Evolutionary conservation across 2,329 filamentous ascomycete species (phyloP).

Genomic region (Nemania sp.): DNA sequence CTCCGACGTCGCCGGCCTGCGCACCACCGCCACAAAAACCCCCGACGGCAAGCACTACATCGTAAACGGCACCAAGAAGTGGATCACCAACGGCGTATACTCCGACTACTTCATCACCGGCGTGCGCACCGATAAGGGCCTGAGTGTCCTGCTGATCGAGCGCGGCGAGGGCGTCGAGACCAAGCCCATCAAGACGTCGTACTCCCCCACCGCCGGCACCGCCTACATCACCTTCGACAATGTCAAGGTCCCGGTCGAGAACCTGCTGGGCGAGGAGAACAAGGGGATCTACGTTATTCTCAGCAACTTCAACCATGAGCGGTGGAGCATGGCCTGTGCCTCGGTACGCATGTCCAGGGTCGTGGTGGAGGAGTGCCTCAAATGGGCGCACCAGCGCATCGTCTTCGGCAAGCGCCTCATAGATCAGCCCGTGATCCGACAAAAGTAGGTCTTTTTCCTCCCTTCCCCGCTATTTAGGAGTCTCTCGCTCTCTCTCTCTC

Average conservation of each 20-base stretch:
- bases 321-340: slow-evolving; percentile 74
- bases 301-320: slow-evolving; percentile 87
- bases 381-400: slow-evolving; percentile 85
- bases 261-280: slow-evolving; percentile 80
- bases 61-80: slow-evolving; percentile 78
- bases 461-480: background rate
- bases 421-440: slow-evolving; percentile 79
- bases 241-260: slow-evolving; percentile 79
- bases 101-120: slow-evolving; percentile 83
- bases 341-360: slow-evolving; percentile 68
- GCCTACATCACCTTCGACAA: slow-evolving; percentile 83
- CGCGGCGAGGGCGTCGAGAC: slow-evolving; percentile 76
- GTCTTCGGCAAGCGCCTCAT: slow-evolving; percentile 84
- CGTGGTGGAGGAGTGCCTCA: slow-evolving; percentile 81
- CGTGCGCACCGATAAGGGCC: slow-evolving; percentile 77
- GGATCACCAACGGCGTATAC: slow-evolving; percentile 83
- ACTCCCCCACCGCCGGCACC: slow-evolving; percentile 78
- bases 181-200: slow-evolving; percentile 78
- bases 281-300: slow-evolving; percentile 85
- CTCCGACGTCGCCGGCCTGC: slow-evolving; percentile 77
- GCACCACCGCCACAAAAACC: slow-evolving; percentile 78
- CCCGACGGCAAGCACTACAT: slow-evolving; percentile 74
- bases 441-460: slow-evolving; percentile 61
- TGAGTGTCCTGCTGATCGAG: slow-evolving; percentile 77
- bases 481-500: too few species aligned